Base-by-base conservation (phyloP, 495 filamentous ascomycete genomes). In the Sordaria brevicollis region DNA sequence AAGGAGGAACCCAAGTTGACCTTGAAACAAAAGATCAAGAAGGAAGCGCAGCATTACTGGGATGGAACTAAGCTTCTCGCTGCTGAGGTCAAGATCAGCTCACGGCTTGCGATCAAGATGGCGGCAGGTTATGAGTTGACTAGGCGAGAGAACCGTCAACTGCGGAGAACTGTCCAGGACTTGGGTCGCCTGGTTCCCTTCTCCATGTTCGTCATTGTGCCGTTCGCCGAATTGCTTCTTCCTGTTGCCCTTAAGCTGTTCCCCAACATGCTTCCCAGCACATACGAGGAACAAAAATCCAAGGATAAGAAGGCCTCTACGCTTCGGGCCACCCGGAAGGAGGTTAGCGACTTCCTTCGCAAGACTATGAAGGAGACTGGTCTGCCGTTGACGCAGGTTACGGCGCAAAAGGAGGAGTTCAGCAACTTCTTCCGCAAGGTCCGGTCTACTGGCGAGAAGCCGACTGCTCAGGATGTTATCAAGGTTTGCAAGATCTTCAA, bases 401-500 rank as follows among this genome's bases (percentile, higher is more conserved):
- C 90, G 57, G 91, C 94, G 15, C 93, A 94, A 75, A 93, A 90
- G 74, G 93, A 97, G 72, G 96, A 97, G 75, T 98, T 99, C 74
- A 86, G 92, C n/a, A 90, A 93, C 70, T 99, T 99, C 80, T 99
- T 99, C 89, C 89, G 92, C 76, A 99, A 99, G 83, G 88, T 97
- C 74, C 91, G 95, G 57, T 86, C 92, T 19, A 97, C 93, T 5
- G 96, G 94, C 34, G 94, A 98, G 82, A 81, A 88, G 33, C 96
- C 96, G 0, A 93, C 92, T 15, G 89, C 89, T 49, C 87, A 91
- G 71, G 95, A 98, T 77, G 91, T 99, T 71, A 97, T 99, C 82
- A 97, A 94, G 82, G 95, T 99, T 68, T 98, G 96, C 89, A 96
- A 99, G 86, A 90, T 97, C 76, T 99, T 99, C 86, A 97, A 95